These are phyloP conservation scores for Globisporangium barbulae DNA, from an alignment of 352 stramenopile species.

Conservation along the genomic window DNA sequence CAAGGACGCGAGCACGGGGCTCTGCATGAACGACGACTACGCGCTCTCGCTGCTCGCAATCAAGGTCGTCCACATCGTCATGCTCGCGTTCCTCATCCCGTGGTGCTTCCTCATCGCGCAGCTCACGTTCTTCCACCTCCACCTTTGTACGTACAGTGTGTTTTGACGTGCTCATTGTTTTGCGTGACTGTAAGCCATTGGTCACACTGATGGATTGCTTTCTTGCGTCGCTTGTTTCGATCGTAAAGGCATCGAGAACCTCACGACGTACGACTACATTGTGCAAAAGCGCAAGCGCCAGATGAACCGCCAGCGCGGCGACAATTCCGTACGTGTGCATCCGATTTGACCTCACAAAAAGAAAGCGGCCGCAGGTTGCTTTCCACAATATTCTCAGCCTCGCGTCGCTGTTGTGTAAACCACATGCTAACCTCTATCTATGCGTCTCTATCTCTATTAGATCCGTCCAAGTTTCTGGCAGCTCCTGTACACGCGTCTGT, in stretches of 20 bases:
- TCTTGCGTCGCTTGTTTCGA: not conserved
- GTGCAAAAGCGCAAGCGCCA: conserved; percentile 78
- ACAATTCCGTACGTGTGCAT: conserved; percentile 73
- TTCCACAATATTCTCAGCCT: conserved; percentile 12
- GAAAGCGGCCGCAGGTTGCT: conserved; percentile 14
- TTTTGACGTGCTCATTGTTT: not conserved
- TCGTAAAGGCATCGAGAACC: conserved; percentile 65
- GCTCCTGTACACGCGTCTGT: conserved; percentile 25
- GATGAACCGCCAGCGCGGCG: conserved; percentile 46
- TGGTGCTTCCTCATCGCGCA: conserved; percentile 81
- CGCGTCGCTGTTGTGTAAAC: not conserved
- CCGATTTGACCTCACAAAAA: conserved; percentile 26
- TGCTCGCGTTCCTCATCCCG: conserved; percentile 63
- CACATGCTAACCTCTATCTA: conserved; percentile 6
- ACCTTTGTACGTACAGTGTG: conserved; percentile 52
- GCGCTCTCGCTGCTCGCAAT: conserved; percentile 52
- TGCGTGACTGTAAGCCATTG: not conserved
- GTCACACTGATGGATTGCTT: not conserved
- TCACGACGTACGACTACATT: conserved; percentile 89
- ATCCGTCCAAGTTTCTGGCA: conserved; percentile 34
- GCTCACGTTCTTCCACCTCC: conserved; percentile 79
- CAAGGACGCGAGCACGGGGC: conserved; percentile 38
- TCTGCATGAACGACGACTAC: conserved; percentile 57
- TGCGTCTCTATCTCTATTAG: conserved; percentile 13
- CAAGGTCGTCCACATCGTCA: conserved; percentile 56